Evolutionary conservation across 2,329 filamentous ascomycete species (phyloP).

Genomic region (Orbilia quercus): DNA sequence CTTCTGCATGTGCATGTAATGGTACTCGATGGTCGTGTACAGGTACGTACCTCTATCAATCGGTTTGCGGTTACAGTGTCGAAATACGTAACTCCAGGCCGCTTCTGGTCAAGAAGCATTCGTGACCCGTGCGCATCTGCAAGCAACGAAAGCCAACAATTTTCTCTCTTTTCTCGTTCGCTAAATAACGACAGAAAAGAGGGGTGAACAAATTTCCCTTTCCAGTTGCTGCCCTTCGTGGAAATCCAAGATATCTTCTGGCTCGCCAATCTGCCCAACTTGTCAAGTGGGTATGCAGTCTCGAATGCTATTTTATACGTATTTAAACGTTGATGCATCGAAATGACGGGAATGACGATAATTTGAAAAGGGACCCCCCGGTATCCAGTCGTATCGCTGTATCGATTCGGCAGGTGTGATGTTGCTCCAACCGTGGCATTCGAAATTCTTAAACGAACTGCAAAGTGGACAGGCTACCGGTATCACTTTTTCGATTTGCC

Average conservation of each 20-base stretch:
- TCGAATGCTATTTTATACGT: background rate
- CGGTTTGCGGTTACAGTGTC: constrained; percentile 54
- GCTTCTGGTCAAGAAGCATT: constrained; percentile 56
- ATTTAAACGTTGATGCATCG: constrained; percentile 15
- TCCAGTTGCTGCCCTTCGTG: constrained; percentile 16
- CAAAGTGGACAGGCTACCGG: constrained; percentile 29
- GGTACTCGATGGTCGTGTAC: constrained; percentile 28
- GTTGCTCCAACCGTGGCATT: constrained; percentile 51
- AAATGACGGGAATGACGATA: constrained; percentile 13
- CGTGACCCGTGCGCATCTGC: constrained; percentile 56
- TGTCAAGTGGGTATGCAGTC: background rate
- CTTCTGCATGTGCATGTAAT: constrained; percentile 48
- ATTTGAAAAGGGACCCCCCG: constrained; percentile 6
- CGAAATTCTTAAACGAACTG: constrained; percentile 37
- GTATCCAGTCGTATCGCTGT: constrained; percentile 27
- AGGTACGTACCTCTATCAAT: constrained; percentile 53
- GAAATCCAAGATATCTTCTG: background rate
- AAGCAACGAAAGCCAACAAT: constrained; percentile 34
- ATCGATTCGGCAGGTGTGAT: constrained; percentile 54
- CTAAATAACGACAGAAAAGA: constrained; percentile 27
- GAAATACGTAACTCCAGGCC: constrained; percentile 57
- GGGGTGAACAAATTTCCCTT: constrained; percentile 36
- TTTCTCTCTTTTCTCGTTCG: too few species aligned
- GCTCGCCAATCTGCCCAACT: background rate
- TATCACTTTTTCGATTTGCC: constrained; percentile 9